Base-by-base conservation (phyloP, 148 eudicot genomes). In the Bassia scoparia region DNA sequence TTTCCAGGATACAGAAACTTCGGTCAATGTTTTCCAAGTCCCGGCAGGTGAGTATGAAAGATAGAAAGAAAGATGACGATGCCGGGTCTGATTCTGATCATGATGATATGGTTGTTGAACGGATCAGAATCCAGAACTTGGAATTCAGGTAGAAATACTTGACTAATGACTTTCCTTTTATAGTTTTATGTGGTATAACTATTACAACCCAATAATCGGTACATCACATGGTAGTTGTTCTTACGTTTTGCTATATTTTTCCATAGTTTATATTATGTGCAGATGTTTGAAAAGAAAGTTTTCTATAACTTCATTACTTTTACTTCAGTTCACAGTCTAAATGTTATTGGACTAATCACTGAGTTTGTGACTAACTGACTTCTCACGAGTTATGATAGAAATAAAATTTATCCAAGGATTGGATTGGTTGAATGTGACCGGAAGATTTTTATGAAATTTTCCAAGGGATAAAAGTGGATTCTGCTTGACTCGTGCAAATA, bases 91-190 rank as follows among this genome's bases (percentile, higher is more conserved):
- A 91, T 24, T 56, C 65, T 41, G 83, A 83, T 17, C 81, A 81
- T 80, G 86, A 83, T 72, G 92, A 81, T 48, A 72, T 90, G 24
- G 77, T 52, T 53, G 90, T 91, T 80, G 96, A 94, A 80, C 87
- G 98, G 55, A 84, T 95, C 81, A 91, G 93, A 67, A 85, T 95
- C 52, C 90, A 95, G 74, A 95, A 87, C 72, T 82, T 95, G 92
- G 90, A 88, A 41, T 72, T 94, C 76, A 91, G 98, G 96, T 90
- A 56, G 61, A 61, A 54, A 27, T 48, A 23, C 49, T 55, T 81
- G 54, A 70, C 56, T n/a, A n/a, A n/a, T n/a, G n/a, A n/a, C n/a
- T n/a, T n/a, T 4, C 70, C 31, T 38, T 44, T 64, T 66, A 2
- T 43, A 27, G 43, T 58, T 66, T 4, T 43, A 21, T 33, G 12